phyloP scores from a whole-genome alignment of 768 basidiomycete species.

The Calocera cornea region DNA sequence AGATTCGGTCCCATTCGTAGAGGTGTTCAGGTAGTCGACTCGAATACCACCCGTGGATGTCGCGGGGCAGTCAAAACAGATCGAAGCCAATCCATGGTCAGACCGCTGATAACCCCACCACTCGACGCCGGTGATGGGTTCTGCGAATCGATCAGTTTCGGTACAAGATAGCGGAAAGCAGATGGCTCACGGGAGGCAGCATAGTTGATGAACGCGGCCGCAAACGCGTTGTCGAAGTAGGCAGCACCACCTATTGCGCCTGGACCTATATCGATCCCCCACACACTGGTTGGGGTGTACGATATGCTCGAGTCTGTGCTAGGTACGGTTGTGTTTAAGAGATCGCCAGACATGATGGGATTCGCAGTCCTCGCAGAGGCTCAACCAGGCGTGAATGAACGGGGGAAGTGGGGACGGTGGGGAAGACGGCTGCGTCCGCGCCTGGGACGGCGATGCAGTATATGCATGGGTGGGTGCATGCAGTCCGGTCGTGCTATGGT shows the following conservation, averaged over 20 bases:
- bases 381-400: neutral
- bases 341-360: neutral
- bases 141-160: neutral
- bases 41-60: neutral
- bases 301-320: neutral
- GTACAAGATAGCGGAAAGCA: neutral
- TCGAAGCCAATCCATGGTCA: neutral
- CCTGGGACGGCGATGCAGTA: neutral
- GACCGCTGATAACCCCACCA: slow-evolving; percentile 5
- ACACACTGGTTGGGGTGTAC: neutral
- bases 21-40: slow-evolving; percentile 2
- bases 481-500: too few relatives aligned
- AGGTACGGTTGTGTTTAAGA: neutral
- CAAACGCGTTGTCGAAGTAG: neutral
- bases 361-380: neutral
- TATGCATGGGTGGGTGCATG: too few relatives aligned
- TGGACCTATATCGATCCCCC: neutral
- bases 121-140: neutral
- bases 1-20: neutral
- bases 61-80: slow-evolving; percentile 6
- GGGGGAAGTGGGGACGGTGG: neutral
- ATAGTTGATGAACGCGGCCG: neutral
- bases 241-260: neutral
- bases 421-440: neutral
- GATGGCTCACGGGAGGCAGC: neutral